A percentile compares a stretch with the other conserved stretches of the same genome.
Conservation (phyloP, 306 rosid genomes). For the Sophora flavescens region DNA sequence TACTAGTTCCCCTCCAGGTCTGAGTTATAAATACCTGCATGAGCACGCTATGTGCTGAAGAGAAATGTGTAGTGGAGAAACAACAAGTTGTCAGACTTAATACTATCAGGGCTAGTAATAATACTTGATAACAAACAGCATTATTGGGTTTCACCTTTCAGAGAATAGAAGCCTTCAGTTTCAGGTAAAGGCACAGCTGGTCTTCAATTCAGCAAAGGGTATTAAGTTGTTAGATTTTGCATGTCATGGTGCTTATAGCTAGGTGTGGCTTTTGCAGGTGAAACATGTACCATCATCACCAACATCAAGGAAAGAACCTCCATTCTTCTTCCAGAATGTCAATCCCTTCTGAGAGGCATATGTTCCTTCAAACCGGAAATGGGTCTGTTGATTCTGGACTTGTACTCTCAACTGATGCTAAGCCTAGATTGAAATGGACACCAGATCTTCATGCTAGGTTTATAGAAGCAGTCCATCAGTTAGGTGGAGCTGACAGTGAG, state of each 20-base stretch:
- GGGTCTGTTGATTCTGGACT: constrained; percentile 76
- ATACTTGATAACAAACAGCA: constrained; percentile 42
- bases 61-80: constrained; percentile 43
- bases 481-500: constrained; percentile 95
- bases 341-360: constrained; percentile 66
- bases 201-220: constrained; percentile 14
- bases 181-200: constrained; percentile 48
- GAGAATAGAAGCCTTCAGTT: constrained; percentile 43
- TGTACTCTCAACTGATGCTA: constrained; percentile 93
- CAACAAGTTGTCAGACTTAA: constrained; percentile 26
- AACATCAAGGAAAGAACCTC: constrained; percentile 66
- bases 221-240: constrained; percentile 22
- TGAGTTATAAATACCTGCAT: constrained; percentile 55
- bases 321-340: constrained; percentile 67
- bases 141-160: constrained; percentile 40
- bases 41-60: constrained; percentile 50
- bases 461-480: constrained; percentile 82
- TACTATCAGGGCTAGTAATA: constrained; percentile 15
- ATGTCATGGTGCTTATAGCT: constrained; percentile 31
- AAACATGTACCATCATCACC: constrained; percentile 69
- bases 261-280: constrained; percentile 17
- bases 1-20: constrained; percentile 39
- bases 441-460: constrained; percentile 87
- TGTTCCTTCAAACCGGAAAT: constrained; percentile 66
- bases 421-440: constrained; percentile 92